Evolutionary conservation across 495 filamentous ascomycete genomes (phyloP).

Genomic region (Xylaria longipes): DNA sequence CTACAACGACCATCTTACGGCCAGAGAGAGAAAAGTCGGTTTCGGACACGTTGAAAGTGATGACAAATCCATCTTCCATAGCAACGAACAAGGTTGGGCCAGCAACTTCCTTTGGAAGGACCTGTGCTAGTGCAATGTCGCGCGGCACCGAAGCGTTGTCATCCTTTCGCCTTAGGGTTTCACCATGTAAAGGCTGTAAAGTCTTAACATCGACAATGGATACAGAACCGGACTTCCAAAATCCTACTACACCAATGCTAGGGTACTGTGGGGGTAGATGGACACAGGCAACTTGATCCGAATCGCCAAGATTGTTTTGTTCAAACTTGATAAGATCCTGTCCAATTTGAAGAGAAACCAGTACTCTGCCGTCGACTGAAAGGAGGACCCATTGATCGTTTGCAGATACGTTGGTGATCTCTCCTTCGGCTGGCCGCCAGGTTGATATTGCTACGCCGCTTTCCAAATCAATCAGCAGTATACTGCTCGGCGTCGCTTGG

Average conservation of each 20-base stretch:
- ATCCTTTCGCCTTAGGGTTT: slow-evolving; percentile 58
- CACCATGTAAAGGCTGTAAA: slow-evolving; percentile 60
- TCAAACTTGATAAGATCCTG: slow-evolving; percentile 61
- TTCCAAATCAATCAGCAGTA: slow-evolving; percentile 69
- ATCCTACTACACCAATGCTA: slow-evolving; percentile 74
- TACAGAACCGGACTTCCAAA: slow-evolving; percentile 79
- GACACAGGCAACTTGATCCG: slow-evolving; percentile 84
- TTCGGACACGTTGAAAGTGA: slow-evolving; percentile 78
- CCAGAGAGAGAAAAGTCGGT: slow-evolving; percentile 64
- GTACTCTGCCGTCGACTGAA: slow-evolving; percentile 69
- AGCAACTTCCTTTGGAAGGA: slow-evolving; percentile 60
- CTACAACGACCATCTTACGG: slow-evolving; percentile 83
- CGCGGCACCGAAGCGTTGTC: slow-evolving; percentile 79
- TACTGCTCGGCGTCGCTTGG: slow-evolving; percentile 75
- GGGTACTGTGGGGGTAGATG: slow-evolving; percentile 56
- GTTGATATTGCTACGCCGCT: slow-evolving; percentile 69
- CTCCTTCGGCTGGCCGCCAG: slow-evolving; percentile 66
- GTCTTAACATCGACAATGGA: slow-evolving; percentile 70
- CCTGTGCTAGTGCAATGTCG: slow-evolving; percentile 76
- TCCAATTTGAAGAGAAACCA: slow-evolving; percentile 70
- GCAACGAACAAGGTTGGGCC: slow-evolving; percentile 83
- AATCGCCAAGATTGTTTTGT: slow-evolving; percentile 64
- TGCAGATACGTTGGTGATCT: slow-evolving; percentile 81
- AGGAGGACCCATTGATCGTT: slow-evolving; percentile 73
- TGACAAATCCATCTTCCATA: slow-evolving; percentile 93